Evolutionary conservation across 2,329 filamentous ascomycete genomes (phyloP).

Genomic region (Emericellopsis cladophorae): DNA sequence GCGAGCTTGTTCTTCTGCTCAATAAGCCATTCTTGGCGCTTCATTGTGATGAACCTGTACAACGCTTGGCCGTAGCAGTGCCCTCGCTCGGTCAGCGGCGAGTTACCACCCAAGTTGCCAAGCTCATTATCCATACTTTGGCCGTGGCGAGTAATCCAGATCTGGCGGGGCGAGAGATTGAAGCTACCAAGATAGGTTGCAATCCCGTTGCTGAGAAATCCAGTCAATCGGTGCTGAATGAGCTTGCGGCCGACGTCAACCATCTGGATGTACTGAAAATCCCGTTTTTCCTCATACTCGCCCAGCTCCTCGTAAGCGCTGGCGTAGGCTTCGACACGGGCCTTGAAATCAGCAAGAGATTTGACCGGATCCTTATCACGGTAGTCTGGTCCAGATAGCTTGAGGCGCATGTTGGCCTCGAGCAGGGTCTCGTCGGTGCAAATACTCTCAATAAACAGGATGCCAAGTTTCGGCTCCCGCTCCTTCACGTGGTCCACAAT

Average conservation of each 20-base stretch:
- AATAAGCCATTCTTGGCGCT: slow-evolving; percentile 70
- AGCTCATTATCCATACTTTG: slow-evolving; percentile 79
- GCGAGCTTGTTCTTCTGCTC: slow-evolving; percentile 69
- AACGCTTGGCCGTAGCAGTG: slow-evolving; percentile 67
- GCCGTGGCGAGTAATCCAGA: slow-evolving; percentile 95
- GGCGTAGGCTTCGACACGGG: slow-evolving; percentile 84
- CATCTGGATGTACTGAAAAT: slow-evolving; percentile 95
- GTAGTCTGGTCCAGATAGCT: slow-evolving; percentile 92
- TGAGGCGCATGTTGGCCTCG: slow-evolving; percentile 93
- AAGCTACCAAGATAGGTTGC: slow-evolving; percentile 95
- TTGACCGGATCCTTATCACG: slow-evolving; percentile 80
- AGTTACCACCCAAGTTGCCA: slow-evolving; percentile 86
- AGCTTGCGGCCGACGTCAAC: slow-evolving; percentile 94
- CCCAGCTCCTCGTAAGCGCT: slow-evolving; percentile 88
- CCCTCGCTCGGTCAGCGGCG: slow-evolving; percentile 69
- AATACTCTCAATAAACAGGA: slow-evolving; percentile 90
- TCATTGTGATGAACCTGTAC: slow-evolving; percentile 69
- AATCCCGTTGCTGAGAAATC: slow-evolving; percentile 84
- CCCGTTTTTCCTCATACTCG: slow-evolving; percentile 77
- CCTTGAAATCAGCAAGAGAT: slow-evolving; percentile 83
- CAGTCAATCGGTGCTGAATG: slow-evolving; percentile 77
- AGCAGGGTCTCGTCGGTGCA: slow-evolving; percentile 76
- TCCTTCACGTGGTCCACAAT: slow-evolving; percentile 74
- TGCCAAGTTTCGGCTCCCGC: slow-evolving; percentile 75
- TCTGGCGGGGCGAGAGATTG: slow-evolving; percentile 87